A percentile compares a stretch with the other conserved stretches of the same genome.
phyloP scores from a whole-genome alignment of 208 protist species.

The Novymonas esmeraldas region DNA sequence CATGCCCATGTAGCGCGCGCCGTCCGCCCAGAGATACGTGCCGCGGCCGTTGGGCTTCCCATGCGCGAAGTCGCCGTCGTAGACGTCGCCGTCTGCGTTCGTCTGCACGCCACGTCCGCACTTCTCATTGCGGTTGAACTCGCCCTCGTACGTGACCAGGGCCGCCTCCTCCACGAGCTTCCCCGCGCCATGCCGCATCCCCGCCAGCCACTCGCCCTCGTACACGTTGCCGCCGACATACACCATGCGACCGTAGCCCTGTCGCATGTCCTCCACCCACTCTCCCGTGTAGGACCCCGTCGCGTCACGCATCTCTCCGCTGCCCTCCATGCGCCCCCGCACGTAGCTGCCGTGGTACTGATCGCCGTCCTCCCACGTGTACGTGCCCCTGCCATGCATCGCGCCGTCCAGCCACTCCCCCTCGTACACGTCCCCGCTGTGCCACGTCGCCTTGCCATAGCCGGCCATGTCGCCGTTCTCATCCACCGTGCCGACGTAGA shows the following conservation, averaged over 20 bases:
- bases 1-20: slow-evolving; percentile 77
- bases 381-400: slow-evolving; percentile 77
- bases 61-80: slow-evolving; percentile 80
- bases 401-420: slow-evolving; percentile 78
- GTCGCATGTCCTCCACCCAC: slow-evolving; percentile 86
- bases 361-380: slow-evolving; percentile 83
- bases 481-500: slow-evolving; percentile 80
- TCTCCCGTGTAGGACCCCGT: slow-evolving; percentile 82
- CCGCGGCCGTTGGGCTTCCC: slow-evolving; percentile 81
- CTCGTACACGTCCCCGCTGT: slow-evolving; percentile 79
- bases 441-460: slow-evolving; percentile 78
- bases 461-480: slow-evolving; percentile 71
- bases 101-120: slow-evolving; percentile 77
- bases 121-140: slow-evolving; percentile 79
- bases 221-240: slow-evolving; percentile 81
- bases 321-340: slow-evolving; percentile 67
- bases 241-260: slow-evolving; percentile 80
- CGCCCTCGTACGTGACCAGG: slow-evolving; percentile 66
- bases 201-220: slow-evolving; percentile 86
- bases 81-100: slow-evolving; percentile 76
- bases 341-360: slow-evolving; percentile 74
- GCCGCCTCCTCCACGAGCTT: slow-evolving; percentile 57
- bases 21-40: slow-evolving; percentile 83
- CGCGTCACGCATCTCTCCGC: slow-evolving; percentile 78
- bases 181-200: slow-evolving; percentile 85